Evolutionary conservation across 2,329 filamentous ascomycete genomes (phyloP).

Genomic region (Alternaria triticimaculans): DNA sequence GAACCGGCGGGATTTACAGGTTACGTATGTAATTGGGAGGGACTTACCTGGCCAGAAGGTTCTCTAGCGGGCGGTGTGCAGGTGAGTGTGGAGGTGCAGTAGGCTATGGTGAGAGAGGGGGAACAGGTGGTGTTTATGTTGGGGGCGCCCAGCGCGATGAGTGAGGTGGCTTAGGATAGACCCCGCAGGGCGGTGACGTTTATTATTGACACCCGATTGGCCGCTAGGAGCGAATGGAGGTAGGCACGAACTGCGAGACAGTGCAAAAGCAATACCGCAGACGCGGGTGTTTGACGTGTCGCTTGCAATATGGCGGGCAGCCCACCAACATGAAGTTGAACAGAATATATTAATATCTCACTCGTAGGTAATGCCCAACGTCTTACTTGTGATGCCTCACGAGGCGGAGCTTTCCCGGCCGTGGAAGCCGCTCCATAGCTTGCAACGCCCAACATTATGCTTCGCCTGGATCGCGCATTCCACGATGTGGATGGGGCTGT

Average conservation of each 20-base stretch:
- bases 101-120: constrained; percentile 18
- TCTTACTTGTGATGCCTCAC: background rate
- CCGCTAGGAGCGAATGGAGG: constrained; percentile 12
- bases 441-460: constrained; percentile 11
- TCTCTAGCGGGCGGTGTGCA: constrained; percentile 33
- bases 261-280: constrained; percentile 27
- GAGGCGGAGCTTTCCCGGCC: constrained; percentile 30
- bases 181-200: constrained; percentile 43
- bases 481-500: constrained; percentile 5
- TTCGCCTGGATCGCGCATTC: constrained; percentile 15
- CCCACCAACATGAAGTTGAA: background rate
- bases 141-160: constrained; percentile 22
- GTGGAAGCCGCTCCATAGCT: constrained; percentile 25
- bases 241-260: constrained; percentile 16
- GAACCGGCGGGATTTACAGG: constrained; percentile 22
- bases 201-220: constrained; percentile 33
- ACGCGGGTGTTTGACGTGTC: constrained; percentile 10
- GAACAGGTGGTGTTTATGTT: constrained; percentile 29
- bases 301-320: constrained; percentile 1
- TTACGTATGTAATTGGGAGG: constrained; percentile 12
- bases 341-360: constrained; percentile 37
- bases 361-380: constrained; percentile 1
- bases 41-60: constrained; percentile 30
- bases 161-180: constrained; percentile 29
- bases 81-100: constrained; percentile 21